Percentiles rank a stretch among this genome's conserved stretches.
phyloP scores from a whole-genome alignment of 305 asterid species.

The Solanum hybrid region DNA sequence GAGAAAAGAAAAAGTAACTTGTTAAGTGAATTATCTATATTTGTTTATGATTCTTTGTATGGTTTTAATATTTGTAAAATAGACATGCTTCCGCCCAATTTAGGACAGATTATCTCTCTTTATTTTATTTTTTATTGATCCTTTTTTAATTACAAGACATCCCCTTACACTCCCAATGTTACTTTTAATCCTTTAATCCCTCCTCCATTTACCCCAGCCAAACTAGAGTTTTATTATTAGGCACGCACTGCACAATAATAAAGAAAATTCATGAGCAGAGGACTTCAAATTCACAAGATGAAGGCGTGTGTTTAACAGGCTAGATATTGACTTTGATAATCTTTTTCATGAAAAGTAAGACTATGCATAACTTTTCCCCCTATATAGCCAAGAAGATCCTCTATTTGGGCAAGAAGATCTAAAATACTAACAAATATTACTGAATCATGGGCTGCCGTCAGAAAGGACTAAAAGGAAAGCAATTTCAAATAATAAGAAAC shows the following conservation, averaged over 20 bases:
- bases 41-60: not conserved
- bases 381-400: not conserved
- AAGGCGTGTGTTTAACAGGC: not conserved
- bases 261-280: not conserved
- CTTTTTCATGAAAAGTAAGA: not conserved
- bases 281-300: conserved; percentile 1
- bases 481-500: not conserved
- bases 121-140: not conserved
- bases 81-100: not conserved
- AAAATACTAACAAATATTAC: not conserved
- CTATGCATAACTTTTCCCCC: not conserved
- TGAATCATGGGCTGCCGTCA: not conserved
- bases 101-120: not conserved
- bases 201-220: not conserved
- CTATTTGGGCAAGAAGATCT: not conserved
- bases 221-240: not conserved
- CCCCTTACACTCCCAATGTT: not conserved
- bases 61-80: not conserved
- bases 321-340: not conserved
- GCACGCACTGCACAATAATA: not conserved
- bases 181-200: not conserved
- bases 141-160: not conserved
- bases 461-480: not conserved
- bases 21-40: not conserved
- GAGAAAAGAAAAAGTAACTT: not conserved